phyloP scores from a whole-genome alignment of 2,329 filamentous ascomycete species.

The Bipolaris gigantea region DNA sequence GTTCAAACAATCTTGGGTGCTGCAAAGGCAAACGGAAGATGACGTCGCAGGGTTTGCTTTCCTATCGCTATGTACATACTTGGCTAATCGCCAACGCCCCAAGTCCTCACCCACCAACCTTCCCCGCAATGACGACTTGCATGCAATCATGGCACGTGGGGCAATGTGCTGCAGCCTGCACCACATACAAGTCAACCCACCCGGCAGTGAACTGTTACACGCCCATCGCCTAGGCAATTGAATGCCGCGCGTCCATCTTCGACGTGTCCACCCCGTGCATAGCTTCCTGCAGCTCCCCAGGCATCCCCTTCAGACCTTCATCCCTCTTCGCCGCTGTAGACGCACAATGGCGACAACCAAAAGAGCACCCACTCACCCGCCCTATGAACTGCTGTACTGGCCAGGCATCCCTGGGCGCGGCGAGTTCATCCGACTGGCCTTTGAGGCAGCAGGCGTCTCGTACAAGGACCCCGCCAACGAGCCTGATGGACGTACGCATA shows the following conservation, averaged over 20 bases:
- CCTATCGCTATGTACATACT: neutral
- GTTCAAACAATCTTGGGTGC: neutral
- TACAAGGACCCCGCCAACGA: conserved; percentile 65
- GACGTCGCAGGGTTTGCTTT: neutral
- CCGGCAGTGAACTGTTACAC: neutral
- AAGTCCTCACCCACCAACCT: neutral
- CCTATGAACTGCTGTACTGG: conserved; percentile 73
- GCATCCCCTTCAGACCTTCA: neutral
- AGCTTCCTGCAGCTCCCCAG: neutral
- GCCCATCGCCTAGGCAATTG: neutral
- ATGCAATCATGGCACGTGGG: neutral
- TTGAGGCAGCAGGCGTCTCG: conserved; percentile 67
- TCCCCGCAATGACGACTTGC: conserved; percentile 22
- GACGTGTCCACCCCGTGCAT: neutral
- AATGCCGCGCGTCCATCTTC: conserved; percentile 2
- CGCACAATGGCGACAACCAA: conserved; percentile 29
- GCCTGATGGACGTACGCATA: conserved; percentile 48
- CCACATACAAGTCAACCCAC: neutral
- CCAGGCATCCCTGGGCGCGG: conserved; percentile 71
- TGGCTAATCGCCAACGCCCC: neutral
- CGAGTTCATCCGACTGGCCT: conserved; percentile 70
- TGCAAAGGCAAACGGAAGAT: no score
- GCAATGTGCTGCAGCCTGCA: neutral
- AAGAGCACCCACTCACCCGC: conserved; percentile 39
- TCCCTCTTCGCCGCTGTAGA: neutral